Percentiles rank a stretch among this genome's conserved stretches.
Conservation (phyloP, 2,329 filamentous ascomycete genomes). For the Talaromyces sp. region DNA sequence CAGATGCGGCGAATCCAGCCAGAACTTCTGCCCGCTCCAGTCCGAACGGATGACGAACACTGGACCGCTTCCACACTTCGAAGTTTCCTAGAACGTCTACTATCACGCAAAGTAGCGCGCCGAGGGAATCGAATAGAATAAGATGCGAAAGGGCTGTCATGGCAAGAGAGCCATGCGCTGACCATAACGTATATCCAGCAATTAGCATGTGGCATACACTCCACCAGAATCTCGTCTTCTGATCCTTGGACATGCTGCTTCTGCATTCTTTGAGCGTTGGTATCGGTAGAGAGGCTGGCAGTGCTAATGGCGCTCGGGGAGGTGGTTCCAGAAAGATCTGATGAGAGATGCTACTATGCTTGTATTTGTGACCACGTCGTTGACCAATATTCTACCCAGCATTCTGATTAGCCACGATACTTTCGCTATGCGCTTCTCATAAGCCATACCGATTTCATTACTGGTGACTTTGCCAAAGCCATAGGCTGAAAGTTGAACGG, state of each 20-base stretch:
- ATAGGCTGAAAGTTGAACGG: conserved; percentile 96
- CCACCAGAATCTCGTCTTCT: conserved; percentile 80
- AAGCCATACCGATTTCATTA: conserved; percentile 65
- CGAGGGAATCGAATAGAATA: conserved; percentile 91
- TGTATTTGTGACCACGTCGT: conserved; percentile 93
- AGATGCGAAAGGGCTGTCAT: conserved; percentile 90
- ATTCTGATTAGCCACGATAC: conserved; percentile 21
- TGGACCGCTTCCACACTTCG: conserved; percentile 92
- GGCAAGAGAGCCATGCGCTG: conserved; percentile 77
- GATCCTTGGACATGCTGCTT: conserved; percentile 82
- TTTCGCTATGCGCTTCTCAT: not conserved
- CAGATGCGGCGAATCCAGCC: conserved; percentile 91
- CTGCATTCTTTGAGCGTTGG: conserved; percentile 86
- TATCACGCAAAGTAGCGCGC: conserved; percentile 82
- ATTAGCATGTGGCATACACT: conserved; percentile 82
- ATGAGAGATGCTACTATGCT: conserved; percentile 92
- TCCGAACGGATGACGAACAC: conserved; percentile 87
- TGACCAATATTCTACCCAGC: conserved; percentile 73
- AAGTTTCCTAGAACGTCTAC: conserved; percentile 96
- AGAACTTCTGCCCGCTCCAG: conserved; percentile 90
- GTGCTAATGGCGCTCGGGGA: conserved; percentile 74
- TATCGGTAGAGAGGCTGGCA: conserved; percentile 87
- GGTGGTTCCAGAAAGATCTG: conserved; percentile 95
- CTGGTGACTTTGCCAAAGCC: conserved; percentile 67
- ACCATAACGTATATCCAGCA: conserved; percentile 80